Conservation (phyloP, 163 green algal genomes). For the Scenedesmus sp. region DNA sequence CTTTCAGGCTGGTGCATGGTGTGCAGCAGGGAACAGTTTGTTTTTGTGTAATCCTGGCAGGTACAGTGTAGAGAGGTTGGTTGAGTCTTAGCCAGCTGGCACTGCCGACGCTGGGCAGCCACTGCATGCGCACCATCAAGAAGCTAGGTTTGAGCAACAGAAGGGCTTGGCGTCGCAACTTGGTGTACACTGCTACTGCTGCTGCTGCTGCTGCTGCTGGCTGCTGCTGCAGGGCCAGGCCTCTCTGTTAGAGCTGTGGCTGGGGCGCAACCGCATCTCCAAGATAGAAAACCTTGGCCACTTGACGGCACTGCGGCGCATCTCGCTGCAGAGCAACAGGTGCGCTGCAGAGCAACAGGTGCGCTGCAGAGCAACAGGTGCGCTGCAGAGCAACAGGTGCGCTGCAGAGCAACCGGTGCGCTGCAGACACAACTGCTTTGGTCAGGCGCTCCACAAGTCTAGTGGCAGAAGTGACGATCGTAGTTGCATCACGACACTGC, state of each 20-base stretch:
- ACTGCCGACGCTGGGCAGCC: constrained; percentile 92
- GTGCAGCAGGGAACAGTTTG: too few relatives aligned
- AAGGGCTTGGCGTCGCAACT: too few relatives aligned
- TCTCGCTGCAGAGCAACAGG: constrained; percentile 95
- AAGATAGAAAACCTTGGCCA: constrained; percentile 63
- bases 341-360: too few relatives aligned
- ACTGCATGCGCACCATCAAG: constrained; percentile 81
- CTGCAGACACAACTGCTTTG: too few relatives aligned
- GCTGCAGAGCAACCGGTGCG: constrained; percentile 81
- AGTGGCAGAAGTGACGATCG: too few relatives aligned
- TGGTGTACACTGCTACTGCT: not conserved
- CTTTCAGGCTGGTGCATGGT: too few relatives aligned
- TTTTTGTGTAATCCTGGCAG: too few relatives aligned
- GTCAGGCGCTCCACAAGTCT: too few relatives aligned
- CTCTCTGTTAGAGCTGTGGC: constrained; percentile 90
- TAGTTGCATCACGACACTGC: not conserved
- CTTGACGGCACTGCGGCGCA: constrained; percentile 70
- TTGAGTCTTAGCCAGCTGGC: constrained; percentile 65
- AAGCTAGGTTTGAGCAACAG: constrained; percentile 57
- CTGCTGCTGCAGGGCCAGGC: constrained; percentile 39
- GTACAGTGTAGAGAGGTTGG: constrained; percentile 20
- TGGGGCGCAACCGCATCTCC: constrained; percentile 93
- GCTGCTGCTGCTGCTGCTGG: not conserved
- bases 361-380: constrained; percentile 84
- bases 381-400: too few relatives aligned